phyloP scores from a whole-genome alignment of 225 moss, liverwort and hornwort genomes.

The Thuidium tamariscinum region DNA sequence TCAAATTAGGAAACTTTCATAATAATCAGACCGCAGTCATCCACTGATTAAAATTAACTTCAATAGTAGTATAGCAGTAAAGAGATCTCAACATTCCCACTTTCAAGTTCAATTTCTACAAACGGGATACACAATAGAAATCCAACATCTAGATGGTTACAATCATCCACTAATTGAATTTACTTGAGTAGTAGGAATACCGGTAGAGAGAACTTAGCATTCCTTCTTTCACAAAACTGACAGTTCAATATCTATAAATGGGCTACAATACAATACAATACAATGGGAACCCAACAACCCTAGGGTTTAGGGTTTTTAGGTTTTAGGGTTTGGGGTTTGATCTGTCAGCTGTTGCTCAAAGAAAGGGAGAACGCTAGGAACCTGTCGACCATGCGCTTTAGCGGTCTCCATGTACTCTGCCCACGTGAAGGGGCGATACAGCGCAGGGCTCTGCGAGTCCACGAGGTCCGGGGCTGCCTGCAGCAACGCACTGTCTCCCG shows the following conservation, averaged over 20 bases:
- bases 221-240: neutral
- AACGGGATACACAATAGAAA: too few species aligned
- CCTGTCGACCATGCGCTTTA: neutral
- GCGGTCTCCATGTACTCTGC: slow-evolving; percentile 4
- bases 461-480: slow-evolving; percentile 11
- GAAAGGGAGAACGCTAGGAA: slow-evolving; percentile 4
- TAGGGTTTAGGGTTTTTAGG: neutral
- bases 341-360: neutral
- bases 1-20: too few species aligned
- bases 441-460: neutral
- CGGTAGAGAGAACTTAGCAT: neutral
- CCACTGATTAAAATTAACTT: too few species aligned
- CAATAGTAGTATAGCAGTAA: too few species aligned
- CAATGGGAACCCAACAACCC: neutral
- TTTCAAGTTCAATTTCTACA: too few species aligned
- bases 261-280: too few species aligned
- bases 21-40: too few species aligned
- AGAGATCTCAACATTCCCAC: too few species aligned
- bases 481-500: neutral
- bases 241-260: neutral
- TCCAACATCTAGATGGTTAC: too few species aligned
- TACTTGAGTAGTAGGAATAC: neutral
- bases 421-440: slow-evolving; percentile 37
- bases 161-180: neutral
- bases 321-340: neutral